Percentiles rank a stretch among this genome's conserved stretches.
These are phyloP conservation scores for Anthracocystis setariae DNA, from an alignment of 1,284 basidiomycete species.

Conservation along the genomic window DNA sequence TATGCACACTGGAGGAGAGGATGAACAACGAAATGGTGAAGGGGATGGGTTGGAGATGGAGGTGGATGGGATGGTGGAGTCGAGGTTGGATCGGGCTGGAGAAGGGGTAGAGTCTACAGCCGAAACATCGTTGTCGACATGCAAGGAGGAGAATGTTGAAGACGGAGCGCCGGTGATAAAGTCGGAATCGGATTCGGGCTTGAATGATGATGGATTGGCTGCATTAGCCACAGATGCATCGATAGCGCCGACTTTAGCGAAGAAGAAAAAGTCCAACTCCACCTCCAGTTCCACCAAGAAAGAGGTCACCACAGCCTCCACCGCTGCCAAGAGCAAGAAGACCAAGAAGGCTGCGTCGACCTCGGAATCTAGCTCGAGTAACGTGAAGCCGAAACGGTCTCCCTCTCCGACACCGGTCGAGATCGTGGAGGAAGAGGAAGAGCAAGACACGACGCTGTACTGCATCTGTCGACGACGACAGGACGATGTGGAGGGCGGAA, in stretches of 20 bases:
- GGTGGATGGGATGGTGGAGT: too few relatives aligned
- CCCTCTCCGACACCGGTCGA: not conserved
- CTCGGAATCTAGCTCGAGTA: conserved; percentile 8
- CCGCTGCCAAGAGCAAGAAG: conserved; percentile 28
- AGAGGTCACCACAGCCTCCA: conserved; percentile 5
- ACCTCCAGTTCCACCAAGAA: conserved; percentile 9
- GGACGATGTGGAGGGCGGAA: conserved; percentile 57
- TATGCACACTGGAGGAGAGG: conserved; percentile 3
- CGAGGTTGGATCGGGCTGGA: too few relatives aligned
- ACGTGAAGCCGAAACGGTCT: conserved; percentile 3
- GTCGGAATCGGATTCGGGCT: not conserved
- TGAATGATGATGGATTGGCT: not conserved
- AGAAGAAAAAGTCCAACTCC: conserved; percentile 28
- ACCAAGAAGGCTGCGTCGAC: conserved; percentile 12
- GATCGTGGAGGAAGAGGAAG: conserved; percentile 23
- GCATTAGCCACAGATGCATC: not conserved
- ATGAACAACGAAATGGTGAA: too few relatives aligned
- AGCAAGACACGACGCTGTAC: conserved; percentile 46
- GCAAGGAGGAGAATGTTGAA: not conserved
- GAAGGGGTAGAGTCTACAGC: too few relatives aligned
- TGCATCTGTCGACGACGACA: conserved; percentile 49
- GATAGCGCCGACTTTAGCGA: conserved; percentile 2
- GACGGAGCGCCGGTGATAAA: conserved; percentile 1
- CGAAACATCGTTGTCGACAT: too few relatives aligned
- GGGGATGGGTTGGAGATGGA: too few relatives aligned